phyloP scores from a whole-genome alignment of 768 basidiomycete genomes.

The Chalciporus chontae region DNA sequence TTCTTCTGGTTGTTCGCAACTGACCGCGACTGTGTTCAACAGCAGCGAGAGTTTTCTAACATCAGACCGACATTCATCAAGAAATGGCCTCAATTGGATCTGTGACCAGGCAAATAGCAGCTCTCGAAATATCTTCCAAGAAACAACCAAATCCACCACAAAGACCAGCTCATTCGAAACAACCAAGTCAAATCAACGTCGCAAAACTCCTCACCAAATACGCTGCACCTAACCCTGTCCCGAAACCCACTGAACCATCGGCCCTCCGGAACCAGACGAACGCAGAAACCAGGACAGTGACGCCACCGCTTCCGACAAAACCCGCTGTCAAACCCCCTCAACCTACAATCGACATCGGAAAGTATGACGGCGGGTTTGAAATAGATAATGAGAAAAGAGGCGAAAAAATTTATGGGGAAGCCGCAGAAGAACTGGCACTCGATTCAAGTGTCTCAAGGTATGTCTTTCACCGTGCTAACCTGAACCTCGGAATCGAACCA shows the following conservation, averaged over 20 bases:
- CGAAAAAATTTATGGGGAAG: conserved; percentile 70
- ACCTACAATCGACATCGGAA: conserved; percentile 67
- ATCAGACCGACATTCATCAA: neutral
- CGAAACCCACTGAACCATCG: conserved; percentile 34
- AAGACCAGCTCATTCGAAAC: conserved; percentile 43
- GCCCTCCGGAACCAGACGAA: conserved; percentile 41
- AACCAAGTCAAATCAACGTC: conserved; percentile 56
- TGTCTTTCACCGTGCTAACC: conserved; percentile 19
- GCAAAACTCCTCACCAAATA: conserved; percentile 74
- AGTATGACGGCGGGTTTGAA: conserved; percentile 97
- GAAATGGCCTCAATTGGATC: conserved; percentile 46
- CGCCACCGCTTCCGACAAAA: conserved; percentile 25
- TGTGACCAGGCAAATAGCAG: conserved; percentile 65
- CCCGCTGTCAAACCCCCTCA: conserved; percentile 13
- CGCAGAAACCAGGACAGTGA: conserved; percentile 22
- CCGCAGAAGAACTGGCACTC: conserved; percentile 76
- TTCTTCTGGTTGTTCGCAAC: neutral
- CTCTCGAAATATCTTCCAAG: conserved; percentile 59
- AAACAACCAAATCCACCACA: conserved; percentile 36
- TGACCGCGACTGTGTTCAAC: neutral
- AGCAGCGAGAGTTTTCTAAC: neutral
- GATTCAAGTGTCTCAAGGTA: conserved; percentile 77
- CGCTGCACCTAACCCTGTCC: conserved; percentile 54
- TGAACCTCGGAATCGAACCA: neutral
- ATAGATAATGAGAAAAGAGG: conserved; percentile 78